phyloP scores from a whole-genome alignment of 345 rosid species.

The Hibiscus syriacus region DNA sequence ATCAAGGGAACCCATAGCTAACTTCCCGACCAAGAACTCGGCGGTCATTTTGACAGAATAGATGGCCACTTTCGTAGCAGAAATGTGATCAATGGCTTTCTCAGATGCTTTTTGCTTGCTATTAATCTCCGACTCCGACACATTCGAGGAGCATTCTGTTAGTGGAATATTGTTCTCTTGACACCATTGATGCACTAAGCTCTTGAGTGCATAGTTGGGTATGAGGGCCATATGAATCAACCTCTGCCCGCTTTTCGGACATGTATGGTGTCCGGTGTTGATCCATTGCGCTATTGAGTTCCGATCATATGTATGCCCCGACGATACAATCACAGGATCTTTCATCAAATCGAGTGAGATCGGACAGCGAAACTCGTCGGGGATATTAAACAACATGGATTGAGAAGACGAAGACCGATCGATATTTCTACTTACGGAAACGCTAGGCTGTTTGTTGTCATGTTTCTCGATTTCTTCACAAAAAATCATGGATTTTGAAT shows the following conservation, averaged over 20 bases:
- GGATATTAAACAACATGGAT: constrained; percentile 25
- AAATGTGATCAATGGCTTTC: constrained; percentile 37
- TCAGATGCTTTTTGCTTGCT: constrained; percentile 14
- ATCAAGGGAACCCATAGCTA: constrained; percentile 51
- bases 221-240: constrained; percentile 60
- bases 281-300: constrained; percentile 60
- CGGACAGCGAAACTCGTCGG: constrained; percentile 62
- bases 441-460: constrained; percentile 18
- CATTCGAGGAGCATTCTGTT: constrained; percentile 27
- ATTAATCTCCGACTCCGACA: constrained; percentile 11
- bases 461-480: constrained; percentile 23
- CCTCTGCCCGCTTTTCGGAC: constrained; percentile 62
- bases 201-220: constrained; percentile 61
- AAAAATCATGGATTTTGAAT: constrained; percentile 37
- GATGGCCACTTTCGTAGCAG: constrained; percentile 39
- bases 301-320: constrained; percentile 60
- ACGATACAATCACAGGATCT: constrained; percentile 58
- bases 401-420: constrained; percentile 39
- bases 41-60: constrained; percentile 63
- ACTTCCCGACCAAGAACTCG: constrained; percentile 62
- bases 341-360: constrained; percentile 61
- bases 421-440: constrained; percentile 5
- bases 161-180: constrained; percentile 48
- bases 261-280: constrained; percentile 55
- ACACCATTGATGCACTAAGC: constrained; percentile 57